Evolutionary conservation across 768 basidiomycete genomes (phyloP), one percentile per base, ranked within the genome.

Genomic region (Suillus lakei): DNA sequence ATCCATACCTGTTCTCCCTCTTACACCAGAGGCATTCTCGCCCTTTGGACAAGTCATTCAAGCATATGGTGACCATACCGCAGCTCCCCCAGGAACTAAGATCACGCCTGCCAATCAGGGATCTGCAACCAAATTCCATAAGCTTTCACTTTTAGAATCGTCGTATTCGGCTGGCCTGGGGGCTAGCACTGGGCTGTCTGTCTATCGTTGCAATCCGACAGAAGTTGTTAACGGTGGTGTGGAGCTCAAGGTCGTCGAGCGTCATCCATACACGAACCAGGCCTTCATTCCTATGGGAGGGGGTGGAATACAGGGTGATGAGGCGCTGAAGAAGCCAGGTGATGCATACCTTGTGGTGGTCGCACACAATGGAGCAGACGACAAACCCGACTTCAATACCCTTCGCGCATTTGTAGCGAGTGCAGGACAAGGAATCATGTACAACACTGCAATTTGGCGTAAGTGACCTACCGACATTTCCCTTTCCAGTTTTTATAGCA

Each of bases 231-330:
- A 83, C 34, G 85, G 86, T 23, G 79, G 78, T 23, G 85, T 88
- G 70, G 83, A 82, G 66, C 77, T 98, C 66, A 84, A 84, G 67
- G 83, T 89, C n/a, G 80, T 99, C 66, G 98, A 99, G 77, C 84
- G 96, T 36, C 98, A 99, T 73, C 85, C 89, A 34, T 91, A 84
- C 75, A 96, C 93, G 15, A 97, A 91, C 69, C 97, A 98, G 75
- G 90, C 92, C 7, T 99, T 99, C 77, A 86, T 98, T 64, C 97
- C 98, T 10, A 95, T 99, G 93, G 93, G 95, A 5, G 87, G 85
- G 28, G 80, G 77, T 23, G 74, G 71, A 60, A 70, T 68, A 58
- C 76, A 70, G 48, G 84, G 78, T 48, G 84, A 85, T 67, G 76
- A 76, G 44, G 81, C 80, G 36, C 78, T 85, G 67, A 76, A 68